phyloP scores from a whole-genome alignment of 805 yeast genomes.

The Crinitomyces ghanaensis region DNA sequence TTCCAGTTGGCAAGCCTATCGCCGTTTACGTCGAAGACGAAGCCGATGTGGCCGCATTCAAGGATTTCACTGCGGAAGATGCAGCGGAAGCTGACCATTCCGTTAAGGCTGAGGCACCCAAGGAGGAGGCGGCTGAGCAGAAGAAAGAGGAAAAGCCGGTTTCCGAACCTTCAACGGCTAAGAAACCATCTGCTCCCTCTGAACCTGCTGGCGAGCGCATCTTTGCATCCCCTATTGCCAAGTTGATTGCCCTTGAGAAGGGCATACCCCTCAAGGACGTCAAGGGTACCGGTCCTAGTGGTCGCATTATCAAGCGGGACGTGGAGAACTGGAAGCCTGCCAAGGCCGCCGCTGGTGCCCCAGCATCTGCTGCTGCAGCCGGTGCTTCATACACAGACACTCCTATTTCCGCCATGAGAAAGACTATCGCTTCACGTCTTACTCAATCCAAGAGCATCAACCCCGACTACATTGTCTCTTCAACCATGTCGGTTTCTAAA shows the following conservation, averaged over 20 bases:
- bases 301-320: conserved; percentile 87
- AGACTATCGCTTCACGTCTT: conserved; percentile 82
- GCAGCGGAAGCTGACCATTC: conserved; percentile 30
- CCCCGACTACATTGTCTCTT: conserved; percentile 88
- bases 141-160: conserved; percentile 58
- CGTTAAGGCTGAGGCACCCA: conserved; percentile 19
- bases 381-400: conserved; percentile 61
- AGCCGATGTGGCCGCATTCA: conserved; percentile 78
- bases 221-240: conserved; percentile 91
- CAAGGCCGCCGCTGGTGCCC: conserved; percentile 25
- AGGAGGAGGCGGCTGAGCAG: conserved; percentile 30
- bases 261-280: conserved; percentile 79
- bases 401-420: conserved; percentile 87
- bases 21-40: conserved; percentile 91
- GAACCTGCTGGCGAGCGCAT: conserved; percentile 46
- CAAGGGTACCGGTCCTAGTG: conserved; percentile 89
- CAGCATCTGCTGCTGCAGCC: conserved; percentile 38
- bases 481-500: conserved; percentile 78
- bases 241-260: conserved; percentile 81
- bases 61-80: conserved; percentile 70
- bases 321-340: conserved; percentile 56
- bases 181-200: conserved; percentile 6
- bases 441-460: conserved; percentile 72
- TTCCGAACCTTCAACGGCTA: conserved; percentile 28
- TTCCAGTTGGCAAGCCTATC: conserved; percentile 91